Evolutionary conservation across 2,329 filamentous ascomycete genomes (phyloP).

Genomic region (Sphaerulina vaccinii): DNA sequence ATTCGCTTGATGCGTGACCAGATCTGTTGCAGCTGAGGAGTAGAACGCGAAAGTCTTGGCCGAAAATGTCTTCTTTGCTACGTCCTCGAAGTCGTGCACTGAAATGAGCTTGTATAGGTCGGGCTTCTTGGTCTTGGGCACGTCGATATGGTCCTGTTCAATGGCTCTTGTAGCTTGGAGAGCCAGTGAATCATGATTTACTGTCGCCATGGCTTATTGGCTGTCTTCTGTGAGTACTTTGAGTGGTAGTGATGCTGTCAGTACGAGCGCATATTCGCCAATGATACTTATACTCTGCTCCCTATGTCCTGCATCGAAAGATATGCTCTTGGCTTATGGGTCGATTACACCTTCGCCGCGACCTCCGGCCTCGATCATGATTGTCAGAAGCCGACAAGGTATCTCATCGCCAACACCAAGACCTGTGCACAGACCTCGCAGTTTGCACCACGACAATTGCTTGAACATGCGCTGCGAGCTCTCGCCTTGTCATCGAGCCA

Average conservation of each 20-base stretch:
- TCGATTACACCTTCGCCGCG: neutral
- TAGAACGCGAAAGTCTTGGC: slow-evolving; percentile 45
- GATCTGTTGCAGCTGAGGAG: slow-evolving; percentile 50
- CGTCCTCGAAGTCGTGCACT: slow-evolving; percentile 48
- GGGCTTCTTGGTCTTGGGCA: slow-evolving; percentile 40
- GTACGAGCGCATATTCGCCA: no score
- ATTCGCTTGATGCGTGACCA: slow-evolving; percentile 45
- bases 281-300: no score
- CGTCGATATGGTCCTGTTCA: slow-evolving; percentile 7
- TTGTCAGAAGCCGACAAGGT: neutral
- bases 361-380: neutral
- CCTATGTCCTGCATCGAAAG: no score
- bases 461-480: no score
- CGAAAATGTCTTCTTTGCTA: slow-evolving; percentile 36
- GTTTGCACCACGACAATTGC: no score
- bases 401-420: no score
- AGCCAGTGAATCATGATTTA: slow-evolving; percentile 7
- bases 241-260: no score
- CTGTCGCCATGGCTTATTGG: slow-evolving; percentile 8
- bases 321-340: neutral
- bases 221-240: slow-evolving; percentile 3
- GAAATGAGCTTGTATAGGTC: slow-evolving; percentile 49
- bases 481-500: no score
- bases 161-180: slow-evolving; percentile 2
- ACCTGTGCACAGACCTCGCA: no score